phyloP scores from a whole-genome alignment of 805 yeast genomes.

The Maudiozyma barnettii region DNA sequence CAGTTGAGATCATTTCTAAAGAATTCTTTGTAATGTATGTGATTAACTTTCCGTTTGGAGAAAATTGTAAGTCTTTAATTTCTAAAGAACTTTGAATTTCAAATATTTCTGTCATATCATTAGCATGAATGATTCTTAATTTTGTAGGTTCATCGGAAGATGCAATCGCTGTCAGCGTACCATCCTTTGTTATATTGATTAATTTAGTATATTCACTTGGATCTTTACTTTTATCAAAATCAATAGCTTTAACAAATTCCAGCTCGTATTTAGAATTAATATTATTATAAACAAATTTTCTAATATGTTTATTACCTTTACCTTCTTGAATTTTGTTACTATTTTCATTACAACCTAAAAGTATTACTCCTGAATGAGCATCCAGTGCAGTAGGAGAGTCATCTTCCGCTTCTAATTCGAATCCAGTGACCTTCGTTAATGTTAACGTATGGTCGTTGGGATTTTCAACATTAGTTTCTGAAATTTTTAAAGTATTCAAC shows the following conservation, averaged over 20 bases:
- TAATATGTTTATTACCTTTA: conserved; percentile 53
- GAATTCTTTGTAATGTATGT: conserved; percentile 50
- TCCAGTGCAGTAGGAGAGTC: conserved; percentile 83
- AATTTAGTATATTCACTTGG: conserved; percentile 54
- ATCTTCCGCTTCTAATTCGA: conserved; percentile 49
- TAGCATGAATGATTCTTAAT: conserved; percentile 49
- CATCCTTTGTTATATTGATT: conserved; percentile 48
- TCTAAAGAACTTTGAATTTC: conserved; percentile 43
- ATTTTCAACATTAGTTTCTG: background rate
- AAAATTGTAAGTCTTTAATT: conserved; percentile 55
- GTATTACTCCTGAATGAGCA: conserved; percentile 32
- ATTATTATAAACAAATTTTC: conserved; percentile 45
- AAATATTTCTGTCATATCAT: conserved; percentile 41
- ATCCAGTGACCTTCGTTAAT: conserved; percentile 50
- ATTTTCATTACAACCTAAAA: conserved; percentile 71
- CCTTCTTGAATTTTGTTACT: conserved; percentile 49
- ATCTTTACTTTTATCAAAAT: conserved; percentile 39
- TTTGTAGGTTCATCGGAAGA: conserved; percentile 57
- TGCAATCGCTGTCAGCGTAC: conserved; percentile 52
- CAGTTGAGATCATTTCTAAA: conserved; percentile 36
- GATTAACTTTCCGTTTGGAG: conserved; percentile 55
- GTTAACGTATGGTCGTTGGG: conserved; percentile 23
- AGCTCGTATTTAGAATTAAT: conserved; percentile 39
- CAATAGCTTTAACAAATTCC: conserved; percentile 50
- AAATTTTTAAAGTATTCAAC: conserved; percentile 51